phyloP scores from a whole-genome alignment of 768 basidiomycete species.

The Ramaria sp. region DNA sequence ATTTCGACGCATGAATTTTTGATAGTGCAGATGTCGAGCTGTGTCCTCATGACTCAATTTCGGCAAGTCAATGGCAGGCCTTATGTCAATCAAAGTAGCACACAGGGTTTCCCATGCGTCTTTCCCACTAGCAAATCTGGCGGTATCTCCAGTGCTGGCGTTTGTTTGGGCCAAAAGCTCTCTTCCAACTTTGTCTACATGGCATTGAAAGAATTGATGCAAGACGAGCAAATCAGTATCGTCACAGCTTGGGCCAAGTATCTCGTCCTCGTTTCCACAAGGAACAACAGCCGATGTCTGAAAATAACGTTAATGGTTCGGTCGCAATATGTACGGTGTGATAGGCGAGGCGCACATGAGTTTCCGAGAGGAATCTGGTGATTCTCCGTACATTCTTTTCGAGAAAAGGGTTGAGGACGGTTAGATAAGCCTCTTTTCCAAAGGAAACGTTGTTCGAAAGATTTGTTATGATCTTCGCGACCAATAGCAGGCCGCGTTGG shows the following conservation, averaged over 20 bases:
- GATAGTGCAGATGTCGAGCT: constrained; percentile 48
- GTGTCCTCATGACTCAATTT: constrained; percentile 19
- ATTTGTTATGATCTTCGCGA: constrained; percentile 89
- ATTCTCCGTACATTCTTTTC: constrained; percentile 59
- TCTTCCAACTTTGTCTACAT: constrained; percentile 82
- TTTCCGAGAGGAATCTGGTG: constrained; percentile 64
- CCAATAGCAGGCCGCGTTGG: constrained; percentile 74
- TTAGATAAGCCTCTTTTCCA: constrained; percentile 84
- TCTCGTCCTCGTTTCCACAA: constrained; percentile 48
- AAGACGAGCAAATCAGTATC: constrained; percentile 76
- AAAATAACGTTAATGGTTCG: not conserved
- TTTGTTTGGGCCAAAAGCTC: constrained; percentile 41
- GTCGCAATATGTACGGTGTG: not conserved
- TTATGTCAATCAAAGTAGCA: constrained; percentile 67
- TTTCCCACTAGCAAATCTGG: constrained; percentile 52
- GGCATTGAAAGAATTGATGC: constrained; percentile 74
- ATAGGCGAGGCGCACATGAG: constrained; percentile 45
- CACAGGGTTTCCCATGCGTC: constrained; percentile 77
- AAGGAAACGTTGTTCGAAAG: constrained; percentile 91
- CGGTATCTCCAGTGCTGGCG: constrained; percentile 16
- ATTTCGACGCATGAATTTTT: constrained; percentile 59
- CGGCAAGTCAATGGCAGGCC: constrained; percentile 52
- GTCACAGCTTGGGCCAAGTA: constrained; percentile 56
- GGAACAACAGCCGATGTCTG: not conserved
- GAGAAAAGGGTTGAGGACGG: constrained; percentile 65